Conservation (phyloP, 2,329 filamentous ascomycete genomes). For the Clarireedia monteithiana region DNA sequence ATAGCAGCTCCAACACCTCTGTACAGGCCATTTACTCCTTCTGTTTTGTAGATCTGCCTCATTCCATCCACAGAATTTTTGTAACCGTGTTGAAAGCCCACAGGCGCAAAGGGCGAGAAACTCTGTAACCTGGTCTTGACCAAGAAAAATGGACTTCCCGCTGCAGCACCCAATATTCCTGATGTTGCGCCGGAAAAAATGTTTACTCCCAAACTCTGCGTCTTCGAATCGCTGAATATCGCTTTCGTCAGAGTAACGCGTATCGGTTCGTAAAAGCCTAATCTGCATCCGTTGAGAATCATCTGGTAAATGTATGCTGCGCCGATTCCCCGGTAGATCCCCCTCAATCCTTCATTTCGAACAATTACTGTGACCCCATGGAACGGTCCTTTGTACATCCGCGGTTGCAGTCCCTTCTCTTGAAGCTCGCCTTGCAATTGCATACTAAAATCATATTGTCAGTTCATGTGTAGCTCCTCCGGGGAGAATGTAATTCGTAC, state of each 20-base stretch:
- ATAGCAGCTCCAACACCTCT: slow-evolving; percentile 87
- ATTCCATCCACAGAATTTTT: slow-evolving; percentile 78
- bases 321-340: slow-evolving; percentile 81
- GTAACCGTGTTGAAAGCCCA: slow-evolving; percentile 95
- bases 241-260: slow-evolving; percentile 62
- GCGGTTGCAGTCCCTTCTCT: slow-evolving; percentile 72
- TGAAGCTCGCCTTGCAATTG: slow-evolving; percentile 96
- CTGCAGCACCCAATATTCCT: slow-evolving; percentile 85
- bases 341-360: slow-evolving; percentile 78
- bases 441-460: slow-evolving; percentile 49
- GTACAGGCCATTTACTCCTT: slow-evolving; percentile 79
- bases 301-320: slow-evolving; percentile 96
- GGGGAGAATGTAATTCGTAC: slow-evolving; percentile 38
- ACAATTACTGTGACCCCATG: slow-evolving; percentile 88
- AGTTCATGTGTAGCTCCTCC: slow-evolving; percentile 5
- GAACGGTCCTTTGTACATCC: slow-evolving; percentile 83
- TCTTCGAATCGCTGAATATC: slow-evolving; percentile 62
- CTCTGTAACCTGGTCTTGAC: slow-evolving; percentile 95
- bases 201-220: slow-evolving; percentile 84
- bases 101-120: slow-evolving; percentile 83
- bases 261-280: slow-evolving; percentile 97
- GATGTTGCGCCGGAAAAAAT: slow-evolving; percentile 87
- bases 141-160: slow-evolving; percentile 93
- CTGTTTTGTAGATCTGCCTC: slow-evolving; percentile 65
- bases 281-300: slow-evolving; percentile 88